Conservation (phyloP, 2,329 filamentous ascomycete species). For the Hypoxylon sp. region DNA sequence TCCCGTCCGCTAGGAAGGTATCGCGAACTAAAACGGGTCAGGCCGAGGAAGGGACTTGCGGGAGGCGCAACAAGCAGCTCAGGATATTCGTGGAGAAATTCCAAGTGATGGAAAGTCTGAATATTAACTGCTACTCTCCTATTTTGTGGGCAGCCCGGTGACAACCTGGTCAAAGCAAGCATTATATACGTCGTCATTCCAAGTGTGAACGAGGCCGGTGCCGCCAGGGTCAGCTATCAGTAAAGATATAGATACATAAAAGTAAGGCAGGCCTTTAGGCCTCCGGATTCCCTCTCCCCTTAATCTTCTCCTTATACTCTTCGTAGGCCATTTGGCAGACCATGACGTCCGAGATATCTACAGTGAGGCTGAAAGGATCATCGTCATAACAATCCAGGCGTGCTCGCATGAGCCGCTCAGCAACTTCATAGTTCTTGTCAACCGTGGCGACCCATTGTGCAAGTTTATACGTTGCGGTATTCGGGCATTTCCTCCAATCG, state of each 20-base stretch:
- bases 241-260: neutral
- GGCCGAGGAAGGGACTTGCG: neutral
- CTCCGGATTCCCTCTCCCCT: too few relatives aligned
- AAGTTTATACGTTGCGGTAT: conserved; percentile 25
- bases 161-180: neutral
- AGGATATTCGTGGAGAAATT: neutral
- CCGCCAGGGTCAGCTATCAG: neutral
- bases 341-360: conserved; percentile 36
- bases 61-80: neutral
- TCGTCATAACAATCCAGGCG: conserved; percentile 7
- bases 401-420: conserved; percentile 13
- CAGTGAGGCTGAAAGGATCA: conserved; percentile 12
- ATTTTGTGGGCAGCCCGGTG: neutral
- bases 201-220: neutral
- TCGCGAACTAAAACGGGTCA: neutral
- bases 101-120: neutral
- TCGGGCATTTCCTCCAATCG: conserved; percentile 13
- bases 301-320: neutral
- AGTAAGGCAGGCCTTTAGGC: neutral
- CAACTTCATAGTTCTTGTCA: neutral
- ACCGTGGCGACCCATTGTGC: conserved; percentile 21
- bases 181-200: neutral
- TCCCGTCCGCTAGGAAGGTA: neutral
- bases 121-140: neutral
- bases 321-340: conserved; percentile 29